These are phyloP conservation scores for Dothidotthia symphoricarpi DNA, from an alignment of 2,329 filamentous ascomycete species.

Conservation along the genomic window DNA sequence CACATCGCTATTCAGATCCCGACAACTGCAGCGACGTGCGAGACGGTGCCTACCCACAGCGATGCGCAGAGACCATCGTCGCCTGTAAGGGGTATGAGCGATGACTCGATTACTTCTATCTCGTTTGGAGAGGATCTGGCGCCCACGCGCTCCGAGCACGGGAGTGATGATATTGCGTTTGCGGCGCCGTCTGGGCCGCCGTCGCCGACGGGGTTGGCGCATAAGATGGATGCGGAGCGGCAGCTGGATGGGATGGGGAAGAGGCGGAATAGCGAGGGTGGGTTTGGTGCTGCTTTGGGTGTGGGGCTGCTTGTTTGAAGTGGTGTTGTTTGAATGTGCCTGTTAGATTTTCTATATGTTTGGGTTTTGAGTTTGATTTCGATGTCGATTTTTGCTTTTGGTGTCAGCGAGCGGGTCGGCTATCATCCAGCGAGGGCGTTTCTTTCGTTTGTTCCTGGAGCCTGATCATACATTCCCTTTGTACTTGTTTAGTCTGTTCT, in stretches of 20 bases:
- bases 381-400: no score
- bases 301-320: no score
- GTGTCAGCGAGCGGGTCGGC: no score
- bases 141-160: conserved; percentile 23
- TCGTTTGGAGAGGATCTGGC: conserved; percentile 35
- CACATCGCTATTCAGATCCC: conserved; percentile 2
- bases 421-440: no score
- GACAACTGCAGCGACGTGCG: neutral
- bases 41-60: conserved; percentile 2
- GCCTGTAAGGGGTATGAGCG: conserved; percentile 30
- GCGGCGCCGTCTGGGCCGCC: conserved; percentile 25
- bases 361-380: no score
- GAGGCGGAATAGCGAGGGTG: no score
- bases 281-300: no score
- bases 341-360: no score
- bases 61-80: conserved; percentile 21
- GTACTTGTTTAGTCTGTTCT: no score
- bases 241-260: conserved; percentile 6
- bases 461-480: no score
- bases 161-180: conserved; percentile 21
- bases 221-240: conserved; percentile 25
- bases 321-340: no score
- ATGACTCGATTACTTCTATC: conserved; percentile 35
- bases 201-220: conserved; percentile 21
- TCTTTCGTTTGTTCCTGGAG: no score